Percentiles rank a stretch among this genome's conserved stretches.
Evolutionary conservation across 2,329 filamentous ascomycete genomes (phyloP).

Genomic region (Simplicillium aogashimaense): DNA sequence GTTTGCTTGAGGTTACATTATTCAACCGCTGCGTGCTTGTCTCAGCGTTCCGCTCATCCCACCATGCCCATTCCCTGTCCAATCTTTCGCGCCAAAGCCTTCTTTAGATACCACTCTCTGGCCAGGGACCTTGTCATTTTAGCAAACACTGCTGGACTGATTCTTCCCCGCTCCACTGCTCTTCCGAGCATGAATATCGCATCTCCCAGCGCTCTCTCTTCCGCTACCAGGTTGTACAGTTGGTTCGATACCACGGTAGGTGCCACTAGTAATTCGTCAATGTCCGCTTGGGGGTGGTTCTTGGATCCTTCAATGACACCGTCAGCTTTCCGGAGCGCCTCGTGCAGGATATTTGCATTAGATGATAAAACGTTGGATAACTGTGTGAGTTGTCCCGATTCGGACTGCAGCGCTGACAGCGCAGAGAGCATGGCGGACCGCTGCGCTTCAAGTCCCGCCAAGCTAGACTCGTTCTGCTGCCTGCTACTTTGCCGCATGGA

Average conservation of each 20-base stretch:
- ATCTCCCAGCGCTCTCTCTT: conserved; percentile 79
- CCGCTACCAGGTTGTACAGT: conserved; percentile 78
- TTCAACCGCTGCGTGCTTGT: too few relatives aligned
- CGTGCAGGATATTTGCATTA: conserved; percentile 71
- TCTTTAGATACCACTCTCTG: conserved; percentile 75
- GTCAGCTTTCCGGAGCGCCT: conserved; percentile 71
- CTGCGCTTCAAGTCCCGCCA: conserved; percentile 70
- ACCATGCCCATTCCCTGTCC: conserved; percentile 62
- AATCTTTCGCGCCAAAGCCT: conserved; percentile 71
- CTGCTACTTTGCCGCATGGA: conserved; percentile 59
- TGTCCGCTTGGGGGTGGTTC: conserved; percentile 57
- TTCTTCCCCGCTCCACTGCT: conserved; percentile 62
- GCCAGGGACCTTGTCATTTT: conserved; percentile 67
- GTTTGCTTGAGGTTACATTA: too few relatives aligned
- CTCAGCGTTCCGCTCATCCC: not conserved
- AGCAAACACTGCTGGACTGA: conserved; percentile 64
- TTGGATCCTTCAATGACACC: conserved; percentile 64
- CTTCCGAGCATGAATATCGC: conserved; percentile 74
- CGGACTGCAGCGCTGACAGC: conserved; percentile 59
- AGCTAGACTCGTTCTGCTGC: conserved; percentile 61
- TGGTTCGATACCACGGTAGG: conserved; percentile 90
- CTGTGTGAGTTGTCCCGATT: conserved; percentile 61
- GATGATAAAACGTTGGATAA: conserved; percentile 61
- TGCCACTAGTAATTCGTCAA: conserved; percentile 88
- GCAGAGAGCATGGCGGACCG: conserved; percentile 65